Percentiles rank a stretch among this genome's conserved stretches.
phyloP scores from a whole-genome alignment of 495 filamentous ascomycete genomes.

The Trichodelitschia bisporula region DNA sequence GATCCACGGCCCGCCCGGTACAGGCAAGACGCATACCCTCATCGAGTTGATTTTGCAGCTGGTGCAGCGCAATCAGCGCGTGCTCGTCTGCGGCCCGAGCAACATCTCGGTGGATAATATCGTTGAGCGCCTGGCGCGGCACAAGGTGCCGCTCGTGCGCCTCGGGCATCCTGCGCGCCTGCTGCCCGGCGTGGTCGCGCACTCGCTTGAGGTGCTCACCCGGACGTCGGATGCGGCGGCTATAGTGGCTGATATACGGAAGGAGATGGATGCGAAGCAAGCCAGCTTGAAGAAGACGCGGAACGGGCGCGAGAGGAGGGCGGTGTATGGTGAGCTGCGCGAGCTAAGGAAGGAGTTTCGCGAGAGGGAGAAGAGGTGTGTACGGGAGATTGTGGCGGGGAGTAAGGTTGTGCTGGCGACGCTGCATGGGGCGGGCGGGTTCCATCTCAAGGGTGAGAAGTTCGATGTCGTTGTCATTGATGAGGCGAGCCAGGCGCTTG shows the following conservation, averaged over 20 bases:
- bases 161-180: conserved; percentile 84
- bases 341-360: conserved; percentile 74
- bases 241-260: conserved; percentile 77
- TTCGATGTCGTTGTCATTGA: conserved; percentile 95
- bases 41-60: conserved; percentile 87
- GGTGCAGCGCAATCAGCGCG: conserved; percentile 36
- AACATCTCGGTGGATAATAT: conserved; percentile 98
- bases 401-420: conserved; percentile 83
- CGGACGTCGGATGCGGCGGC: conserved; percentile 68
- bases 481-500: conserved; percentile 85
- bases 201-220: conserved; percentile 83
- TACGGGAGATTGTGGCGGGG: conserved; percentile 42
- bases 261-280: conserved; percentile 84
- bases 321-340: conserved; percentile 65
- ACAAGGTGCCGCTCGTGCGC: conserved; percentile 65
- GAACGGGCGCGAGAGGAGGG: conserved; percentile 52
- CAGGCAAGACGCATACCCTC: conserved; percentile 90
- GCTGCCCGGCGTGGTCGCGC: conserved; percentile 64
- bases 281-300: conserved; percentile 68
- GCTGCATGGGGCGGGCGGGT: conserved; percentile 75
- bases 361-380: conserved; percentile 58
- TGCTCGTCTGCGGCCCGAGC: conserved; percentile 84
- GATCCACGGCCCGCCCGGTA: conserved; percentile 90
- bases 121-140: conserved; percentile 69
- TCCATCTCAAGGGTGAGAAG: conserved; percentile 44